These are phyloP conservation scores for Alnus glutinosa DNA, from an alignment of 306 rosid genomes.

Conservation along the genomic window DNA sequence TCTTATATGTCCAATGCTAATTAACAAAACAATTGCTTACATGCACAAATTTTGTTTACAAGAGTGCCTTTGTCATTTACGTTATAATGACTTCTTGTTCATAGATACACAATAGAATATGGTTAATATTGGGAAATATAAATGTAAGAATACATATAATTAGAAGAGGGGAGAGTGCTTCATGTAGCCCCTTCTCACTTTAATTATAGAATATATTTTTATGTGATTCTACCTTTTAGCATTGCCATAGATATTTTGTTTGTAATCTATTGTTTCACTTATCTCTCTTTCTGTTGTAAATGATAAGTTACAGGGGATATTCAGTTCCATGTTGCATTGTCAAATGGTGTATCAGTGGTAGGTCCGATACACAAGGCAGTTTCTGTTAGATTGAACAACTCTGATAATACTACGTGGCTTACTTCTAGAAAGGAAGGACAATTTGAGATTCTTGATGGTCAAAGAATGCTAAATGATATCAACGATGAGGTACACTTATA, in stretches of 20 bases:
- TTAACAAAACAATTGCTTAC: background rate
- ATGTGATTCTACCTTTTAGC: too few species aligned
- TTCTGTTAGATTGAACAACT: slow-evolving; percentile 42
- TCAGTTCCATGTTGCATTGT: slow-evolving; percentile 56
- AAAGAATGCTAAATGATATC: slow-evolving; percentile 49
- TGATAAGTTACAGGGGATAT: slow-evolving; percentile 49
- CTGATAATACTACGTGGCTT: slow-evolving; percentile 54
- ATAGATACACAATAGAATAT: background rate
- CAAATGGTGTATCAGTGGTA: slow-evolving; percentile 61
- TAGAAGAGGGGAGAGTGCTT: background rate
- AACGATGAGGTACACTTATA: slow-evolving; percentile 42
- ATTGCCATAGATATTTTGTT: background rate
- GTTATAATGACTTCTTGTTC: too few species aligned
- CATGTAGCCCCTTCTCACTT: background rate
- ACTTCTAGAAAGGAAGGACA: slow-evolving; percentile 73
- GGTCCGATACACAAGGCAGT: slow-evolving; percentile 60
- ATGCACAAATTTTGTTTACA: background rate
- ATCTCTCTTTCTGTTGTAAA: slow-evolving; percentile 9
- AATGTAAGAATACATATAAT: background rate
- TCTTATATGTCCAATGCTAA: slow-evolving; percentile 6
- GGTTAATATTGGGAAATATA: background rate
- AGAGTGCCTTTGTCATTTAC: background rate
- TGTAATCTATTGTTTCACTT: background rate
- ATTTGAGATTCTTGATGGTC: slow-evolving; percentile 61
- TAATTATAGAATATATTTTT: background rate